Percentiles rank a stretch among this genome's conserved stretches.
Evolutionary conservation across 176 grass and related monocot species (phyloP).

Genomic region (Oryza coarctata): DNA sequence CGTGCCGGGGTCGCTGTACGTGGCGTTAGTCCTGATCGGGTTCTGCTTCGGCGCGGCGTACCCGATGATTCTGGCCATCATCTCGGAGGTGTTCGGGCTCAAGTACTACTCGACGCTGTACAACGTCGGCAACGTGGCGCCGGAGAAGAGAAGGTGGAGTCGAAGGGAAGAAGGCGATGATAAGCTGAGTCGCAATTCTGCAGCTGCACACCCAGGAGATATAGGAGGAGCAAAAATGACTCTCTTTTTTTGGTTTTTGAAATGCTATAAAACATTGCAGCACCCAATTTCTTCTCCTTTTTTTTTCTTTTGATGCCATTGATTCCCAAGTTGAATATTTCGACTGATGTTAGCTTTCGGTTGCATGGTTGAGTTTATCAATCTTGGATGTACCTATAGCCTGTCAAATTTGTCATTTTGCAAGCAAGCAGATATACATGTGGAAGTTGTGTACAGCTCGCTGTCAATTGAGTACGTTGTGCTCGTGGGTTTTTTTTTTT

Average conservation of each 20-base stretch:
- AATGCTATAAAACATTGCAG: background rate
- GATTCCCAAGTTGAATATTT: background rate
- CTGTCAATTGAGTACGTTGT: background rate
- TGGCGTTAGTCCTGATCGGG: slow-evolving; percentile 32
- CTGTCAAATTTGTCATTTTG: background rate
- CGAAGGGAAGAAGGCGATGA: background rate
- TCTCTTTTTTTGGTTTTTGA: background rate
- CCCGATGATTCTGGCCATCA: slow-evolving; percentile 39
- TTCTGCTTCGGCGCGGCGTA: slow-evolving; percentile 49
- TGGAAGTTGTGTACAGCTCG: background rate
- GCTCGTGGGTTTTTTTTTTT: too few relatives aligned
- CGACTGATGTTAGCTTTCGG: background rate
- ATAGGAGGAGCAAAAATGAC: background rate
- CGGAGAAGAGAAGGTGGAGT: background rate
- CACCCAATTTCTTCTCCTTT: background rate
- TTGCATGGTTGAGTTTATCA: background rate
- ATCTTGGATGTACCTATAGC: background rate
- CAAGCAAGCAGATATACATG: background rate
- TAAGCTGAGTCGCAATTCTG: background rate
- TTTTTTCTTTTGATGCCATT: background rate
- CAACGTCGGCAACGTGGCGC: slow-evolving; percentile 28
- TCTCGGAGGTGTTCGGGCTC: slow-evolving; percentile 55
- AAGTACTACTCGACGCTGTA: slow-evolving; percentile 56
- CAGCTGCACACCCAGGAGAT: background rate
- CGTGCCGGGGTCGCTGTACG: slow-evolving; percentile 40